Evolutionary conservation across 495 filamentous ascomycete genomes (phyloP), one percentile per base, ranked within the genome.

Genomic region (Pseudomonodictys pantanalensis): DNA sequence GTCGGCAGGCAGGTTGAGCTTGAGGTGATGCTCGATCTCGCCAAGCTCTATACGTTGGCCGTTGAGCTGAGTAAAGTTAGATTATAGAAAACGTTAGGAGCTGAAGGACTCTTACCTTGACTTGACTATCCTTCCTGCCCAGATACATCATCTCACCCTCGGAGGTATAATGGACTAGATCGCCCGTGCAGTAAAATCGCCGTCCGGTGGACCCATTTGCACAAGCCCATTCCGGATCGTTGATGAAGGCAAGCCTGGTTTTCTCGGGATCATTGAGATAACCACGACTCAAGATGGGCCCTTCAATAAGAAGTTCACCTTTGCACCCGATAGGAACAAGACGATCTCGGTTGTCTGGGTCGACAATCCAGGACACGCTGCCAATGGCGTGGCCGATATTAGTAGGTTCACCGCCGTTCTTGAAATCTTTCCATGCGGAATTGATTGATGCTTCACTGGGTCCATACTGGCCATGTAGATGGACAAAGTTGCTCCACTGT

Each of bases 21-120:
- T 63, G 25, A 65, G 28, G 25, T 70, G 65, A 48, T 65, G 53
- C 33, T 70, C 68, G 28, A 70, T 63, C 47, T 70, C 68, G 20
- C 68, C 68, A 17, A 70, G 55, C 54, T 70, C 68, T 17, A 70
- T 55, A 6, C 68, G 64, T 33, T 70, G 68, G n/a, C 68, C 68
- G 35, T 65, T 58, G 33, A 66, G 28, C 46, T 54, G 23, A 23
- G 7, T 5, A 2, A 41, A 9, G 7, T 65, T 32, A 56, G 26
- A 10, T 5, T 26, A 24, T 1, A 5, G 28, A 29, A 23, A 10
- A 20, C 3, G 11, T 22, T 22, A n/a, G 7, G 10, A 7, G 20
- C 32, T 28, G 20, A 4, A 33, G n/a, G 26, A 46, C 12, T 10
- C 47, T 32, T 38, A 68, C 38, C 56, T 70, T 70, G 22, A 70